Evolutionary conservation across 139 green algal species (phyloP).

Genomic region (Klebsormidium nitens): DNA sequence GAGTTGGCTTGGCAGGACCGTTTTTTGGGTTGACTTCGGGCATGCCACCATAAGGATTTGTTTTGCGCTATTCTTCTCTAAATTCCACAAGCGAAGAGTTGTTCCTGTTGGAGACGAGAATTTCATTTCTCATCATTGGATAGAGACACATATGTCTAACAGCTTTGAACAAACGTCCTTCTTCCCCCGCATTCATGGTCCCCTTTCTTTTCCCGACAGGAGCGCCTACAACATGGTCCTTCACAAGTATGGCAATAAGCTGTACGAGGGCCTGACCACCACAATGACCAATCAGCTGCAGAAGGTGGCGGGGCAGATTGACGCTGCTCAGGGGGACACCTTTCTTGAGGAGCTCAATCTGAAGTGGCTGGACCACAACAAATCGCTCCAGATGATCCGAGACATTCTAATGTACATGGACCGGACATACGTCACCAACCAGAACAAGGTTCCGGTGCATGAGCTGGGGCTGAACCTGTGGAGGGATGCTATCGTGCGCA

Average conservation of each 20-base stretch:
- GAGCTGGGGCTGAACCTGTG: slow-evolving; percentile 89
- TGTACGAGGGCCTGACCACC: slow-evolving; percentile 80
- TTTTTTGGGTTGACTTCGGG: too few relatives aligned
- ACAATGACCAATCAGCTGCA: slow-evolving; percentile 72
- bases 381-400: slow-evolving; percentile 90
- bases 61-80: too few relatives aligned
- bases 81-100: too few relatives aligned
- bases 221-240: slow-evolving; percentile 99
- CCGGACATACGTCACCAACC: slow-evolving; percentile 77
- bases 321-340: slow-evolving; percentile 56
- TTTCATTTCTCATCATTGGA: too few relatives aligned
- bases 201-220: slow-evolving; percentile 36
- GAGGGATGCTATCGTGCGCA: slow-evolving; percentile 76
- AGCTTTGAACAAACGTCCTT: too few relatives aligned
- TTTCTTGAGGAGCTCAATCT: slow-evolving; percentile 84
- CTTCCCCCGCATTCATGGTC: too few relatives aligned
- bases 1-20: too few relatives aligned
- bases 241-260: slow-evolving; percentile 86
- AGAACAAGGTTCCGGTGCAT: slow-evolving; percentile 82
- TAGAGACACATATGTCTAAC: too few relatives aligned
- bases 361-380: slow-evolving; percentile 87
- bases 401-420: slow-evolving; percentile 99
- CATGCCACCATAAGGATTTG: too few relatives aligned
- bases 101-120: too few relatives aligned
- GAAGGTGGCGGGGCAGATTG: slow-evolving; percentile 61